phyloP scores from a whole-genome alignment of 2,329 filamentous ascomycete species.

The Pseudonectria foliicola region DNA sequence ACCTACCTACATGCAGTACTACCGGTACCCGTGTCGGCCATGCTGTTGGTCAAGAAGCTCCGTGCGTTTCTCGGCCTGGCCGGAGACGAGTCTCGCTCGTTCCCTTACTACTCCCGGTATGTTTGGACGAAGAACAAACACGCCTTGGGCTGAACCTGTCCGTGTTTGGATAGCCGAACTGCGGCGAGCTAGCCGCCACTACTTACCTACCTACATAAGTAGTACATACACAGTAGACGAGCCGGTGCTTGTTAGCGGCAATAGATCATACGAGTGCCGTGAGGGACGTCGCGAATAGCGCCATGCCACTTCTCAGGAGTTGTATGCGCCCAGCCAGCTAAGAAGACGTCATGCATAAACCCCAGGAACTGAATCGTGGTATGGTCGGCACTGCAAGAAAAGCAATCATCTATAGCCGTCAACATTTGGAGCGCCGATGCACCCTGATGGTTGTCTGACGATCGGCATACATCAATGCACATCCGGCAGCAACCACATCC shows the following conservation, averaged over 20 bases:
- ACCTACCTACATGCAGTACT: too few relatives aligned
- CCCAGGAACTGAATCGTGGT: constrained; percentile 17
- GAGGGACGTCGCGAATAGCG: constrained; percentile 13
- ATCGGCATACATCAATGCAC: constrained; percentile 15
- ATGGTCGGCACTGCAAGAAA: constrained; percentile 21
- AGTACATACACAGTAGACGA: too few relatives aligned
- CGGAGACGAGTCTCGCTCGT: too few relatives aligned
- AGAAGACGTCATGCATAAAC: constrained; percentile 23
- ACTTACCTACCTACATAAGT: too few relatives aligned
- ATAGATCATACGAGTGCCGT: constrained; percentile 24
- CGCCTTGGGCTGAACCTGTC: too few relatives aligned
- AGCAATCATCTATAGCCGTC: constrained; percentile 17
- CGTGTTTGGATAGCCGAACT: too few relatives aligned
- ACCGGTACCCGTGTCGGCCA: too few relatives aligned
- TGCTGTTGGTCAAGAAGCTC: too few relatives aligned
- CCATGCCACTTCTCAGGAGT: constrained; percentile 15
- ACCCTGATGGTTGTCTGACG: constrained; percentile 12
- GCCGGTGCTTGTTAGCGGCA: constrained; percentile 16
- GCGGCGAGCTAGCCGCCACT: too few relatives aligned
- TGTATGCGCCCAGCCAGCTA: constrained; percentile 20
- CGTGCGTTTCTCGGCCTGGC: too few relatives aligned
- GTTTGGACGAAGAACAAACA: too few relatives aligned
- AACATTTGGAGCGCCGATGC: constrained; percentile 8
- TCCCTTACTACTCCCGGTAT: too few relatives aligned
- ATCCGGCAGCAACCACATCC: constrained; percentile 5